Base-by-base conservation (phyloP, 495 filamentous ascomycete genomes). In the Tuber umbilicatum region DNA sequence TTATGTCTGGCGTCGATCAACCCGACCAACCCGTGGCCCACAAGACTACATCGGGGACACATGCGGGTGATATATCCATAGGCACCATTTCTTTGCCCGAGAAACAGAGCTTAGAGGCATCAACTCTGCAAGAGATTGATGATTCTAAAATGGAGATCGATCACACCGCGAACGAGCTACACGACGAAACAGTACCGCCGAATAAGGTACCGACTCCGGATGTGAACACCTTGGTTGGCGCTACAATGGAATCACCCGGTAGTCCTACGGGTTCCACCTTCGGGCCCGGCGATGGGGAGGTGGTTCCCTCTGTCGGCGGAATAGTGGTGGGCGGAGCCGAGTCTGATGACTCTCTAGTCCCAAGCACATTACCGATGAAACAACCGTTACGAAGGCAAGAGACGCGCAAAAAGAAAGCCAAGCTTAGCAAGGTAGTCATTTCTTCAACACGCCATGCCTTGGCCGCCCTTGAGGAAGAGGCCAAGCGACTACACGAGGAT, bases 401-500 rank as follows among this genome's bases (percentile, higher is more conserved):
- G 64, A 78, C 64, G 38, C 79, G 69, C 73, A 69, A 67, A n/a
- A 35, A 21, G 5, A 55, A 72, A 67, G 73, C 75, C 71, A 78
- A 78, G 55, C 70, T 81, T 31, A 69, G 72, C 40, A 81, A 81
- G 45, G 79, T 81, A 27, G 79, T 81, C 67, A 81, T 81, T 40
- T 81, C 80, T 12, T 81, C 80, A 19, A 76, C 80, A 17, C 79
- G 79, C 55, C 80, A 81, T 40, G 80, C 80, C 17, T 80, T 80
- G 1, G 80, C 80, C 5, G 79, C 80, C 38, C 79, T 80, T 23
- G 76, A 79, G 45, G 80, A 80, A 74, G 80, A 81, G 68, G 76
- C 74, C 23, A 80, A 81, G 60, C 70, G 80, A 42, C 45, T 81
- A 16, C 79, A 76, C 50, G 80, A 81, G 31, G 80, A 81, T 73